Base-by-base conservation (phyloP, 2,329 filamentous ascomycete genomes). In the Fusarium sacchari region DNA sequence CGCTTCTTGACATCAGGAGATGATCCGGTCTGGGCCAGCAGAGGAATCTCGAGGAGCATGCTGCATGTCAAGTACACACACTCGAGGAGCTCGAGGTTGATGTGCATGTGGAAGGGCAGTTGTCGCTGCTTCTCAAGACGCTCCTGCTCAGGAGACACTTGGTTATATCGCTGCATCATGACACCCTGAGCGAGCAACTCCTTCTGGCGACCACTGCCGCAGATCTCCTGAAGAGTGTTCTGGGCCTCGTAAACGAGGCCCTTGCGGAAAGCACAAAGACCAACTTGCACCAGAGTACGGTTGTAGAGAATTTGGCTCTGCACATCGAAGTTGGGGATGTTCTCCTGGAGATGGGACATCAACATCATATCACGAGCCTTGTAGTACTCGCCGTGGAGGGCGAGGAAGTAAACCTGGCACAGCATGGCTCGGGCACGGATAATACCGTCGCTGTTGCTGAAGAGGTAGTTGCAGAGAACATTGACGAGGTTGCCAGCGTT, bases 51-150 rank as follows among this genome's bases (percentile, higher is more conserved):
- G 64, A 99, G 90, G 75, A 99, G 93, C 96, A 99, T 99, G 85
- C 95, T 98, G 88, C 96, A 98, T 57, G 96, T 98, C 67, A 99
- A 90, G 86, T 99, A 99, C 71, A 98, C 96, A 81, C 96, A 98
- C 87, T 99, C 96, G 43, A 99, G 90, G 62, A 99, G 90, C 84
- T 99, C 96, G 59, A 99, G 90, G 88, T 99, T 99, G 88, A 99
- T 99, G 89, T 99, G 96, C 95, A 99, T 98, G 88, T 99, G 96
- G 92, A 99, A 99, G 42, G 96, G 96, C 76, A 99, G 90, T 86
- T 99, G 96, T 79, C 96, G 92, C 86, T 98, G 96, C 82, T 96
- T 94, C 87, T 99, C 96, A 43, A 98, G 89, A 76, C 96, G 94
- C 87, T 99, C 96, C 85, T 99, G 96, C 85, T 99, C 96, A 24